Evolutionary conservation across 768 basidiomycete genomes (phyloP), one percentile per base, ranked within the genome.

Genomic region (Naganishia onofrii): DNA sequence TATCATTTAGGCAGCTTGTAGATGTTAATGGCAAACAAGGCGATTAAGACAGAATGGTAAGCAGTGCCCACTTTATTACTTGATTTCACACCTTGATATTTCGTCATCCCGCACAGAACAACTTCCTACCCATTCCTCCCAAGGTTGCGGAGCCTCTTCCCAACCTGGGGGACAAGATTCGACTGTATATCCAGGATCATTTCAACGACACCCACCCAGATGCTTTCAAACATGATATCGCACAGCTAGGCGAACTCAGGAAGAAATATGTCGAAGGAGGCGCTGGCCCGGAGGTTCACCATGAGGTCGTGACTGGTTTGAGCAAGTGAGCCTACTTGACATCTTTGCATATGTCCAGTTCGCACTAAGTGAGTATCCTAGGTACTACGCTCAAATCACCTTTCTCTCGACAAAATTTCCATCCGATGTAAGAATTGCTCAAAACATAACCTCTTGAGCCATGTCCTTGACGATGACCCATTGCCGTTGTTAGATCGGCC

Each of bases 371-470:
- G 38, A 4, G 21, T 44, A 10, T 8, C 3, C 42, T 73, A 97
- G 95, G 54, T 98, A 98, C 78, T 90, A 96, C 74, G 90, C 92
- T 3, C 94, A 95, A 77, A 86, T 97, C 44, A 84, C 88, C 0
- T 93, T 89, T 71, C 86, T 93, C 36, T 81, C 91, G 71, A 87
- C 88, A 15, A 97, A 97, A 78, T 83, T 98, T 8, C 94, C 95
- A 1, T 81, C 85, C 8, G 88, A 95, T 80, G 94, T 86, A 46
- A 34, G 84, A 88, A 68, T 69, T 69, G 57, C 55, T 32, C 28
- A 7, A 36, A 51, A 64, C n/a, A 28, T 29, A 31, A 42, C 8
- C 42, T 15, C n/a, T 17, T 29, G 7, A 36, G 4, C 26, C 32
- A 58, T 23, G 23, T 63, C 26, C 28, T 26, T 23, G 3, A 44